Evolutionary conservation across 495 filamentous ascomycete species (phyloP).

Genomic region (Aspergillus biplanus): DNA sequence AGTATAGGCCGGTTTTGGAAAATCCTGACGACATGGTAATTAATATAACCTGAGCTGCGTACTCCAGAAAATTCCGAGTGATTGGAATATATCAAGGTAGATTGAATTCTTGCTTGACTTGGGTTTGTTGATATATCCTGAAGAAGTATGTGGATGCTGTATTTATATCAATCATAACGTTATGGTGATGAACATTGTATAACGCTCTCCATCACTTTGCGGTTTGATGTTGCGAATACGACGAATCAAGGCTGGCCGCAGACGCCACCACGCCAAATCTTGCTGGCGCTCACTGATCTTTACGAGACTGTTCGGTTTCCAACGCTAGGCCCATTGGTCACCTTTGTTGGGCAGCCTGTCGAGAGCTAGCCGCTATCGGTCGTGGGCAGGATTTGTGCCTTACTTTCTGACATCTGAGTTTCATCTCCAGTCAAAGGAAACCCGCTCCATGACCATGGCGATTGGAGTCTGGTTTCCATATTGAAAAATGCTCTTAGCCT

Average conservation of each 20-base stretch:
- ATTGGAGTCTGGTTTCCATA: too few relatives aligned
- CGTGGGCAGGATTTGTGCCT: too few relatives aligned
- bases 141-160: neutral
- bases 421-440: too few relatives aligned
- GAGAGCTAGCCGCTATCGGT: too few relatives aligned
- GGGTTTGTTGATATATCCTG: neutral
- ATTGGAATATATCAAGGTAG: neutral
- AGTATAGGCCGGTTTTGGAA: conserved; percentile 8
- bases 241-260: neutral
- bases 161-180: neutral
- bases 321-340: too few relatives aligned
- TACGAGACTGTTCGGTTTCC: neutral
- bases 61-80: too few relatives aligned
- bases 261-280: neutral
- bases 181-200: neutral
- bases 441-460: too few relatives aligned
- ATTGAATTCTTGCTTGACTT: neutral
- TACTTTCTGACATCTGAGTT: neutral
- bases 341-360: too few relatives aligned
- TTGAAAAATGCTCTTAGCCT: too few relatives aligned
- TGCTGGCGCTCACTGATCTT: too few relatives aligned
- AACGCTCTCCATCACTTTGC: neutral
- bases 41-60: too few relatives aligned
- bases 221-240: neutral
- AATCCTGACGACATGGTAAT: conserved; percentile 3